Evolutionary conservation across 768 basidiomycete species (phyloP), one percentile per base, ranked within the genome.

Genomic region (Polyporus arcularius): DNA sequence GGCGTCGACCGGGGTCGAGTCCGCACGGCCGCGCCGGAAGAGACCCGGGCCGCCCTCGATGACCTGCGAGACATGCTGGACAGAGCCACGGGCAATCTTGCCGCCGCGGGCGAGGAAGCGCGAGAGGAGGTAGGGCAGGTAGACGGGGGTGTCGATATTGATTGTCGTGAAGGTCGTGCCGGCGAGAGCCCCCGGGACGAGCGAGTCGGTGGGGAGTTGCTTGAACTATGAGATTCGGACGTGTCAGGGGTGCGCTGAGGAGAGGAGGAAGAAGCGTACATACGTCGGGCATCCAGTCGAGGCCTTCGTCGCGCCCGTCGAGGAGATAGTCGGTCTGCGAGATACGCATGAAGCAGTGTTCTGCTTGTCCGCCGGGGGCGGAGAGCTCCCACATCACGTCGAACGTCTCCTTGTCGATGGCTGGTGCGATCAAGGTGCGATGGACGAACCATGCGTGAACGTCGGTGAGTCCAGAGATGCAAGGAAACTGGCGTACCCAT

Each of bases 371-470:
- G 2, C 81, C 83, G 0, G 84, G 84, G 4, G 78, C 80, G 0
- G 91, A 92, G 63, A 92, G 76, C 58, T 82, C 75, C 88, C 88
- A 91, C 82, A 94, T 84, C 4, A 74, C 76, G n/a, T 86, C 72
- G 71, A 94, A 92, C 1, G 90, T 93, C 60, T 85, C 86, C 56
- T 80, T 74, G 68, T 92, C 89, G 64, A 91, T 77, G 12, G 76
- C 90, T 93, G 63, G 9, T 18, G 38, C n/a, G 43, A 35, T 11
- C 15, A 7, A 30, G 26, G 45, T 35, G 4, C 40, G 15, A 5
- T 9, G n/a, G 30, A 26, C 16, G 15, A 14, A 14, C 39, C 31
- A 15, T 47, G 16, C 18, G 4, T 8, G 21, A 26, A 26, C 21
- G 2, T 26, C 21, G 21, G 21, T 26, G 21, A 26, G 21, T 26